Base-by-base conservation (phyloP, 2,329 filamentous ascomycete genomes). In the Stachybotrys echinatus region DNA sequence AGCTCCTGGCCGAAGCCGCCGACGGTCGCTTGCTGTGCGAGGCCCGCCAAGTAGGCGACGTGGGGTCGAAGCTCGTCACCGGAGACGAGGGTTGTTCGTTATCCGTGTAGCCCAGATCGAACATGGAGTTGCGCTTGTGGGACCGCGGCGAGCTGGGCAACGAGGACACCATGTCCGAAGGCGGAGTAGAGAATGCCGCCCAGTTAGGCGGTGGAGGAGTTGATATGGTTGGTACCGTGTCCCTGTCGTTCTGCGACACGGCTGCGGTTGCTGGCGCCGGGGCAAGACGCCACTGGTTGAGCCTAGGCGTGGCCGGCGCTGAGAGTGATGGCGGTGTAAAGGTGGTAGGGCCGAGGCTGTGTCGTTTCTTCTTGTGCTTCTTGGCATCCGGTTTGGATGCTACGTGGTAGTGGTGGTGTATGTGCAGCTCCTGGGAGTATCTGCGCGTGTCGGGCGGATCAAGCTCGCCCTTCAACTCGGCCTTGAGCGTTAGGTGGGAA, bases 331-430 rank as follows among this genome's bases (percentile, higher is more conserved):
- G 68, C 1, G 80, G 84, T 7, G 84, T 83, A 47, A 90, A 80
- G 17, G 86, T 67, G 23, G 79, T 76, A 1, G 83, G 74, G 12
- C 78, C 79, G 10, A 89, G 71, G 20, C 81, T 76, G 27, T 82
- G 79, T 2, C 88, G 83, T 72, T 85, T 87, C 71, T 89, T 95
- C 70, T 84, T 89, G 8, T 80, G 74, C 52, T 84, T 84, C 56
- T 80, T 80, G 17, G 66, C 62, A 51, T 88, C 84, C 19, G 79
- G 74, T 64, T 83, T 85, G 48, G 78, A 71, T 1, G 83, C 73
- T 12, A 85, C 80, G 57, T 96, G 91, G 63, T 96, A 96, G 64
- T 97, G 92, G 61, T 97, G 92, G 62, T 97, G 92, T 43, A 97
- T 88, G 60, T 96, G 92, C 14, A 96, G 73, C 60, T 94, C 89